Evolutionary conservation across 2,329 filamentous ascomycete genomes (phyloP).

Genomic region (Tolypocladium nubicola): DNA sequence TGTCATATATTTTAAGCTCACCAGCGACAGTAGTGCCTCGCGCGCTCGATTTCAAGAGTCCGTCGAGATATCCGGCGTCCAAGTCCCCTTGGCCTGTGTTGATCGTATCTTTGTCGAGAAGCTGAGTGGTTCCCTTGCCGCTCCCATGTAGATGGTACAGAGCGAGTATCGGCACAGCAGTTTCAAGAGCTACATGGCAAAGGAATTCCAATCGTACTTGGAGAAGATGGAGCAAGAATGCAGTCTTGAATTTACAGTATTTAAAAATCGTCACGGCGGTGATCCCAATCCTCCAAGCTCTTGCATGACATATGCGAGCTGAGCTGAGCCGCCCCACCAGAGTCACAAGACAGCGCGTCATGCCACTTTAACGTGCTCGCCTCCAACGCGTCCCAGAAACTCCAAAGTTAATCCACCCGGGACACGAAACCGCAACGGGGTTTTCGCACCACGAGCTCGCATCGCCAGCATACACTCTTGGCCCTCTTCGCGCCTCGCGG

Average conservation of each 20-base stretch:
- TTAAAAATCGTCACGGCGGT: too few relatives aligned
- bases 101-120: not conserved
- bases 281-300: not conserved
- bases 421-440: not conserved
- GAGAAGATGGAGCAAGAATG: too few relatives aligned
- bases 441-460: not conserved
- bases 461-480: not conserved
- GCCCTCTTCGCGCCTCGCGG: not conserved
- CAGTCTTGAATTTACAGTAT: too few relatives aligned
- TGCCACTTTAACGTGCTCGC: not conserved
- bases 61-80: not conserved
- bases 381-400: not conserved
- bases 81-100: not conserved
- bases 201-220: too few relatives aligned
- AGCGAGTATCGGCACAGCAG: too few relatives aligned
- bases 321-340: not conserved
- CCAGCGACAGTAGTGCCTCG: not conserved
- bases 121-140: too few relatives aligned
- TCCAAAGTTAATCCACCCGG: not conserved
- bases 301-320: too few relatives aligned
- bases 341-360: constrained; percentile 4
- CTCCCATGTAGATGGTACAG: too few relatives aligned
- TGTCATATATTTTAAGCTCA: not conserved
- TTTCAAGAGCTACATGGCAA: too few relatives aligned
- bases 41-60: not conserved